Conservation (phyloP, 257 asterid genomes). For the Primulina tabacum region DNA sequence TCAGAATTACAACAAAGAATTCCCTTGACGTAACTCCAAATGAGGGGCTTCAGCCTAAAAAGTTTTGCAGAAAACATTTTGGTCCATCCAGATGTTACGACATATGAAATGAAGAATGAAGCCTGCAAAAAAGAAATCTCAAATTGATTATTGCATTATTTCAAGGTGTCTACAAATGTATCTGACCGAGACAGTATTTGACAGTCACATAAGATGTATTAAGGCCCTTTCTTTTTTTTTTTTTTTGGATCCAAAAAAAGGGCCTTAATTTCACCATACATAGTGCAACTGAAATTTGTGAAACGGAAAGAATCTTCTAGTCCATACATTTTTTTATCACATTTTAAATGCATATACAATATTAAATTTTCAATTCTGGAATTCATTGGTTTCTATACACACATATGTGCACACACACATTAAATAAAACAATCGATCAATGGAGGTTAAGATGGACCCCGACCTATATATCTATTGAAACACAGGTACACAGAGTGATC, state of each 20-base stretch:
- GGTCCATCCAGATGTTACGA: conserved; percentile 99
- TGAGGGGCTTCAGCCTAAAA: conserved; percentile 43
- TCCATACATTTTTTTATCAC: too few relatives aligned
- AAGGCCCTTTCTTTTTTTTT: not conserved
- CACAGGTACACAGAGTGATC: not conserved
- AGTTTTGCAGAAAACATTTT: conserved; percentile 64
- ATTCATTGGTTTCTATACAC: too few relatives aligned
- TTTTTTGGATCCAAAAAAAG: not conserved
- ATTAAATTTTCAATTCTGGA: too few relatives aligned
- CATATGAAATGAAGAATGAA: conserved; percentile 90
- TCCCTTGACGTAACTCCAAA: conserved; percentile 41
- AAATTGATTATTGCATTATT: conserved; percentile 5
- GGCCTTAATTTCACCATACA: not conserved
- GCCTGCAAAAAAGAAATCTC: conserved; percentile 49
- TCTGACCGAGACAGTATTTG: not conserved
- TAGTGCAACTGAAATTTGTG: too few relatives aligned
- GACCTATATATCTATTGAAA: not conserved
- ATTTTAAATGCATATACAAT: too few relatives aligned
- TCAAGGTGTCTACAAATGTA: conserved; percentile 19
- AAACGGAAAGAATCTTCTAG: too few relatives aligned
- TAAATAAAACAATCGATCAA: not conserved
- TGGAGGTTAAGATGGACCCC: not conserved
- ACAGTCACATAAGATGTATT: not conserved
- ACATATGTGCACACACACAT: too few relatives aligned
- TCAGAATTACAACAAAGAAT: conserved; percentile 40